These are phyloP conservation scores for Zygnema cylindricum DNA, from an alignment of 139 green algal genomes.

Conservation along the genomic window DNA sequence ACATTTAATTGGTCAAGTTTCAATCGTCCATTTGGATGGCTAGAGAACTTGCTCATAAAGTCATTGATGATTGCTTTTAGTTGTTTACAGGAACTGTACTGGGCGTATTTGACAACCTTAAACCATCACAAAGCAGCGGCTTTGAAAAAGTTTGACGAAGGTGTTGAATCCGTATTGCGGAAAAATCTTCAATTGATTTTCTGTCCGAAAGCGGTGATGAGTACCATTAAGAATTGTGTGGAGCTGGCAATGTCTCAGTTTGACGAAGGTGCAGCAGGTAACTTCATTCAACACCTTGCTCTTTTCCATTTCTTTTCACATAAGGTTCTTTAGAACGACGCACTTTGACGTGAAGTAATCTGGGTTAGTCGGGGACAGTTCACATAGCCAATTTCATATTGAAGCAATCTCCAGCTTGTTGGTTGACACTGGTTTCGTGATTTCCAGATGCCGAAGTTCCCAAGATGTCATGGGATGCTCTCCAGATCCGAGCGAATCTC, in stretches of 20 bases:
- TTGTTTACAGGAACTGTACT: constrained; percentile 3
- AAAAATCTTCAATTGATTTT: constrained; percentile 3
- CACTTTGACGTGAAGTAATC: too few relatives aligned
- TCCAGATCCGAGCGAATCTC: constrained; percentile 13
- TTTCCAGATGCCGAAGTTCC: constrained; percentile 41
- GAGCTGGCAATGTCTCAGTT: neutral
- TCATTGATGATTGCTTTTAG: too few relatives aligned
- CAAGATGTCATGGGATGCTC: constrained; percentile 18
- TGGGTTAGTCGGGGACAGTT: too few relatives aligned
- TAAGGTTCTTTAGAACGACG: too few relatives aligned
- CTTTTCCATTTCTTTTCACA: too few relatives aligned
- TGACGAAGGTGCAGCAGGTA: constrained; percentile 7
- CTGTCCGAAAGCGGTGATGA: constrained; percentile 8
- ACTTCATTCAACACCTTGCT: neutral
- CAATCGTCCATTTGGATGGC: too few relatives aligned
- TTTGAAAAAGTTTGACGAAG: constrained; percentile 32
- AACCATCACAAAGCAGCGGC: constrained; percentile 17
- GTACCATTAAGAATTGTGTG: neutral
- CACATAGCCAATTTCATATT: too few relatives aligned
- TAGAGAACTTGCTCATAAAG: too few relatives aligned
- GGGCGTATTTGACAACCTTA: constrained; percentile 12
- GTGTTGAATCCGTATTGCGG: neutral
- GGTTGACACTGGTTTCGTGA: too few relatives aligned
- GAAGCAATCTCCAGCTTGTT: too few relatives aligned
- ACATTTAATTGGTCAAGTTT: too few relatives aligned